phyloP scores from a whole-genome alignment of 208 protist species.

The Vickermania ingenoplastis region DNA sequence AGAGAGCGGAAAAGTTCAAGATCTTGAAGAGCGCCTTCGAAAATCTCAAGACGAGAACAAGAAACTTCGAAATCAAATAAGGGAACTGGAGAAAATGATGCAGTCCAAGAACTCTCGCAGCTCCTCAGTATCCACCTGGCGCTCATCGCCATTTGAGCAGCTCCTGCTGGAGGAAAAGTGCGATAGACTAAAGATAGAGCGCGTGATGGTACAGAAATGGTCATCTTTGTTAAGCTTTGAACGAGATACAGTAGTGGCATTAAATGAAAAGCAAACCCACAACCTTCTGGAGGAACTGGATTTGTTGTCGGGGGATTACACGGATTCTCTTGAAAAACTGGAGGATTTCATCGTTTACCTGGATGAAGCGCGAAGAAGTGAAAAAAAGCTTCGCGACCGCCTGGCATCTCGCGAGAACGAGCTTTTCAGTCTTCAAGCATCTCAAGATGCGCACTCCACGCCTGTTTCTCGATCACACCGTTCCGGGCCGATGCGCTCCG shows the following conservation, averaged over 20 bases:
- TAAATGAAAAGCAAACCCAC: slow-evolving; percentile 16
- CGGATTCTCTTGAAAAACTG: slow-evolving; percentile 33
- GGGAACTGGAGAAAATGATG: neutral
- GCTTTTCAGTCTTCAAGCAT: slow-evolving; percentile 12
- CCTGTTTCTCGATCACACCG: neutral
- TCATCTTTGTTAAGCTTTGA: neutral
- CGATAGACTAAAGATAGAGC: neutral
- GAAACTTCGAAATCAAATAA: neutral
- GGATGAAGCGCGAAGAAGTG: slow-evolving; percentile 32
- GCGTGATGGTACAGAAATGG: neutral
- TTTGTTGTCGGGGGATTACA: slow-evolving; percentile 23
- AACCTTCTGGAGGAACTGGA: slow-evolving; percentile 34
- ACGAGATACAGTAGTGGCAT: neutral
- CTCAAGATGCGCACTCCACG: slow-evolving; percentile 2
- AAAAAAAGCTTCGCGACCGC: slow-evolving; percentile 17
- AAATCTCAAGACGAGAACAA: neutral
- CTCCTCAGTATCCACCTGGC: neutral
- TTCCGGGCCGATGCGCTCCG: too few species aligned
- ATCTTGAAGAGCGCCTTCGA: neutral
- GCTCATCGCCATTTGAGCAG: neutral
- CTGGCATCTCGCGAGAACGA: slow-evolving; percentile 29
- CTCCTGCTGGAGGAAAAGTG: neutral
- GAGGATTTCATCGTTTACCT: slow-evolving; percentile 55
- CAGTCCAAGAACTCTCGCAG: neutral
- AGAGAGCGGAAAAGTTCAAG: too few species aligned